A percentile compares a stretch with the other conserved stretches of the same genome.
These are phyloP conservation scores for Raffaelea albimanens DNA, from an alignment of 2,329 filamentous ascomycete species.

Conservation along the genomic window DNA sequence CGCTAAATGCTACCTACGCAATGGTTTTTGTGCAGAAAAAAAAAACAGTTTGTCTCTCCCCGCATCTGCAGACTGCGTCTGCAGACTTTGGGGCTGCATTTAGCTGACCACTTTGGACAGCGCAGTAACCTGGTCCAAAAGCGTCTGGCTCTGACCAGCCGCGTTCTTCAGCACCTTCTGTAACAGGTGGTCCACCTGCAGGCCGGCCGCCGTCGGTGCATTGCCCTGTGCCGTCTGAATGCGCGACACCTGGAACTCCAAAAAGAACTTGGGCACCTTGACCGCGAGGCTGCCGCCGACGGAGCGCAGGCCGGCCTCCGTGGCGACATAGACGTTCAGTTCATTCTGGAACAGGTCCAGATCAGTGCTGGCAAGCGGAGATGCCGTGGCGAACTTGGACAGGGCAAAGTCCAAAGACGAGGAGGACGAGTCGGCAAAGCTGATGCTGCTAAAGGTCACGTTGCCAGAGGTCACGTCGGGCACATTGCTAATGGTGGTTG, in stretches of 20 bases:
- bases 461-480: slow-evolving; percentile 46
- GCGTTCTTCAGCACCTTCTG: slow-evolving; percentile 50
- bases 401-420: slow-evolving; percentile 46
- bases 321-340: slow-evolving; percentile 48
- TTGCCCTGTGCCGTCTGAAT: slow-evolving; percentile 52
- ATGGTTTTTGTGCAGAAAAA: no score
- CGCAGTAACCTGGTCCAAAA: slow-evolving; percentile 43
- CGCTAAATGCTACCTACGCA: no score
- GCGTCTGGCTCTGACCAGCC: slow-evolving; percentile 34
- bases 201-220: slow-evolving; percentile 37
- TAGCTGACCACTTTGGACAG: slow-evolving; percentile 20
- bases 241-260: slow-evolving; percentile 47
- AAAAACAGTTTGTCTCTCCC: no score
- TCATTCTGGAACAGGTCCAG: slow-evolving; percentile 41
- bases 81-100: neutral
- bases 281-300: slow-evolving; percentile 43
- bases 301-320: slow-evolving; percentile 48
- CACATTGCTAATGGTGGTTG: slow-evolving; percentile 40
- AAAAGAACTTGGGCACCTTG: slow-evolving; percentile 56
- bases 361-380: slow-evolving; percentile 37
- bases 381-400: slow-evolving; percentile 39
- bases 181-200: slow-evolving; percentile 45
- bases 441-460: slow-evolving; percentile 42
- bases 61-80: no score
- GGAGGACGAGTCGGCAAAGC: slow-evolving; percentile 41